Evolutionary conservation across 164 flowering plant species (phyloP).

Genomic region (Magnolia sinica): DNA sequence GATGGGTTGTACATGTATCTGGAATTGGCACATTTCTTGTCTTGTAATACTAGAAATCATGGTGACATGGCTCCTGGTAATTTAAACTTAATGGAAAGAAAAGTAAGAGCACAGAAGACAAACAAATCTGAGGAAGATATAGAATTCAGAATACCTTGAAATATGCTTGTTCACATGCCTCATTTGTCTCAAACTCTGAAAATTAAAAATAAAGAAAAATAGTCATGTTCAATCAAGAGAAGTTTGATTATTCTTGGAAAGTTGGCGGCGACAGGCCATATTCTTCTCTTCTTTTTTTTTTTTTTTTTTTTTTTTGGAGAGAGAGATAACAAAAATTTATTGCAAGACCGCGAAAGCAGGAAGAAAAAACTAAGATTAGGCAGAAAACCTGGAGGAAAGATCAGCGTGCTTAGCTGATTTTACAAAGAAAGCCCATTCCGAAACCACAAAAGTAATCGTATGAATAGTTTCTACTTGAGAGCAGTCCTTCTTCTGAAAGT

Average conservation of each 20-base stretch:
- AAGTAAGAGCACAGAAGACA: neutral
- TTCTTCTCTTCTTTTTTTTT: too few relatives aligned
- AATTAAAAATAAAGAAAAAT: conserved; percentile 4
- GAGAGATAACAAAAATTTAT: too few relatives aligned
- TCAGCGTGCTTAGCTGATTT: too few relatives aligned
- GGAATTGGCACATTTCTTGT: too few relatives aligned
- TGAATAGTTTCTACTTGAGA: too few relatives aligned
- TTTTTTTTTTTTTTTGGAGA: too few relatives aligned
- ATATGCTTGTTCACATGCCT: conserved; percentile 91
- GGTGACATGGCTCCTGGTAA: neutral
- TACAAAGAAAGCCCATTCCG: too few relatives aligned
- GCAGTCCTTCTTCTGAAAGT: too few relatives aligned
- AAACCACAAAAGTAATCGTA: too few relatives aligned
- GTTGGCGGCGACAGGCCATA: neutral
- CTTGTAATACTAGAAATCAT: neutral
- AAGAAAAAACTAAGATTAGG: too few relatives aligned
- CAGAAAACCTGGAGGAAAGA: too few relatives aligned
- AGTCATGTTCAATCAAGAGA: conserved; percentile 3
- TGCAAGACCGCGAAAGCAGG: too few relatives aligned
- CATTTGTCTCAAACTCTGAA: conserved; percentile 75
- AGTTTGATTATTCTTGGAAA: neutral
- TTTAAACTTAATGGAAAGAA: neutral
- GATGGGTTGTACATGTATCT: neutral
- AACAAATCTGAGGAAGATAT: neutral
- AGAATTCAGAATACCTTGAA: conserved; percentile 58